phyloP scores from a whole-genome alignment of 345 rosid species.

The Eucalyptus curtisii region DNA sequence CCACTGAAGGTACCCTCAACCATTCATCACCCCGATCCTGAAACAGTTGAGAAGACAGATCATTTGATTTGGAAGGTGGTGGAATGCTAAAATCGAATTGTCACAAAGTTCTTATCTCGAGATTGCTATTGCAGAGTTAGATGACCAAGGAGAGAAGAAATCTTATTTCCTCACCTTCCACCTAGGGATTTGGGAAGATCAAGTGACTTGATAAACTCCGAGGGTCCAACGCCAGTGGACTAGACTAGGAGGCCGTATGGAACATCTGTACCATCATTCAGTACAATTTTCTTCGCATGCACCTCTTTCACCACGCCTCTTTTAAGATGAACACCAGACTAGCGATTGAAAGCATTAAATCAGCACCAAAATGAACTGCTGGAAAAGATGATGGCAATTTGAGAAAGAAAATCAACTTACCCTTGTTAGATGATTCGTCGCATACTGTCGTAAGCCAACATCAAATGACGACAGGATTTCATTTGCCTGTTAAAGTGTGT shows the following conservation, averaged over 20 bases:
- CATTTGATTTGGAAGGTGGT: no score
- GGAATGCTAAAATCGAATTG: background rate
- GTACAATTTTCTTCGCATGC: constrained; percentile 29
- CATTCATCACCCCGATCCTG: constrained; percentile 59
- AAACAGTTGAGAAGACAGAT: background rate
- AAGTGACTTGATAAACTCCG: constrained; percentile 44
- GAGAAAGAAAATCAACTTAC: constrained; percentile 4
- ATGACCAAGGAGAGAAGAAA: background rate
- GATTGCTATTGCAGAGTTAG: no score
- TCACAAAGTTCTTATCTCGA: background rate
- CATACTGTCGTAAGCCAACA: no score
- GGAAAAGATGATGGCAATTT: background rate
- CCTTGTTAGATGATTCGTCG: no score
- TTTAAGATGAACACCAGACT: constrained; percentile 41
- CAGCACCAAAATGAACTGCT: background rate
- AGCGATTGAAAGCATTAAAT: background rate
- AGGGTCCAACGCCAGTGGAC: constrained; percentile 93
- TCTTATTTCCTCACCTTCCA: no score
- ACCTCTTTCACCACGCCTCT: constrained; percentile 51
- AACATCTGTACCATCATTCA: constrained; percentile 55
- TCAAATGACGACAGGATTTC: no score
- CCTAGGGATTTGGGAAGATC: constrained; percentile 32
- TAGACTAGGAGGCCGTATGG: constrained; percentile 85
- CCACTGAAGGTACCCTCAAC: no score
- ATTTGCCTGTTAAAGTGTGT: no score